Evolutionary conservation across 2,329 filamentous ascomycete genomes (phyloP), one percentile per base, ranked within the genome.

Genomic region (Colletotrichum neosansevieriae): DNA sequence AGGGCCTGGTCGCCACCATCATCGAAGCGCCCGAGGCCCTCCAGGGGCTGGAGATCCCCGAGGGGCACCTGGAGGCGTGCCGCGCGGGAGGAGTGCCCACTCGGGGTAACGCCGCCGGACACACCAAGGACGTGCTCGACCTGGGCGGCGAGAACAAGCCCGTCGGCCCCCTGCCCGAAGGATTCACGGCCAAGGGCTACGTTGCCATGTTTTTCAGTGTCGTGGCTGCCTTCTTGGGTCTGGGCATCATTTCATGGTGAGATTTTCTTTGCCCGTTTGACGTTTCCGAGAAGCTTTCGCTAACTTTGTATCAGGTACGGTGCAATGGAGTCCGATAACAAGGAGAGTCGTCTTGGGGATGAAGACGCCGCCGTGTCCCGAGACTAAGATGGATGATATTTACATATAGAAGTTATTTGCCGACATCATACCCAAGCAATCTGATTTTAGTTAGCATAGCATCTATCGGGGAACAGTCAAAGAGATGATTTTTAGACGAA

Each of bases 41-140:
- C 1, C 88, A 90, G 73, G 67, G 44, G 6, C 59, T 47, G 11
- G n/a, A 19, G 12, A 56, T 71, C 19, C 70, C 70, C 6, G 51
- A 54, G 36, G 79, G 86, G 49, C 87, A 89, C 71, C 77, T 79
- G 74, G 77, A 72, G 7, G 73, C 65, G 12, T 79, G 78, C 67
- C 75, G 75, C 7, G 83, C 78, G 2, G 78, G 72, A 0, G 78
- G 78, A n/a, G 76, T 82, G 0, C 80, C 83, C 2, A 82, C 77
- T 0, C 73, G 73, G 6, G 89, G 89, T 4, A 91, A 91, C 73
- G 89, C 89, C 0, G 89, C 87, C 0, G 89, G 83, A 0, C 89
- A 89, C 67, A 87, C 84, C 0, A 72, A 77, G 2, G 75, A 90
- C 60, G 75, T 84, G 10, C 75, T 88, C 3, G 85, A 91, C 71